Evolutionary conservation across 2,329 filamentous ascomycete genomes (phyloP).

Genomic region (Colletotrichum salicis): DNA sequence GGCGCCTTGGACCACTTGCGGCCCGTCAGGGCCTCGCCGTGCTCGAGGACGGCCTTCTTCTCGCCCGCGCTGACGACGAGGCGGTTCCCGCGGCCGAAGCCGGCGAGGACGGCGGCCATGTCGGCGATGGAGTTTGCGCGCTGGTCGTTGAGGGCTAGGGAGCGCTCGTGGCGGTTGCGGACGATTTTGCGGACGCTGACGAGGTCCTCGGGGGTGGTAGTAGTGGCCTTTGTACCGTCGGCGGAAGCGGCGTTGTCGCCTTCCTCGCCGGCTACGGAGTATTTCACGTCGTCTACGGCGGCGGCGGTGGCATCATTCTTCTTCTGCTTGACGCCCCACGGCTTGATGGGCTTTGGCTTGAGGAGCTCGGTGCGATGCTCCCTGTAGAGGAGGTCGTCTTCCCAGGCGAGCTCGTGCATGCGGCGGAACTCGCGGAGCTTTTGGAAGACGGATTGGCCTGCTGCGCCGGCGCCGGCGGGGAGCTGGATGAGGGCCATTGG

Average conservation of each 20-base stretch:
- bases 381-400: slow-evolving; percentile 52
- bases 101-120: slow-evolving; percentile 67
- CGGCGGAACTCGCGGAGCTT: slow-evolving; percentile 73
- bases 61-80: slow-evolving; percentile 45
- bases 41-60: slow-evolving; percentile 26
- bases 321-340: no score
- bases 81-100: slow-evolving; percentile 62
- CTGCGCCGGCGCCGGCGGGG: slow-evolving; percentile 58
- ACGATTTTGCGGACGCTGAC: slow-evolving; percentile 41
- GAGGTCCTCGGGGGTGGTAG: slow-evolving; percentile 34
- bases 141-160: slow-evolving; percentile 66
- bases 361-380: slow-evolving; percentile 39
- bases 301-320: no score
- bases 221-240: neutral
- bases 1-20: slow-evolving; percentile 29
- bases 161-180: slow-evolving; percentile 57
- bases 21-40: slow-evolving; percentile 12
- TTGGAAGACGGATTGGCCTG: slow-evolving; percentile 70
- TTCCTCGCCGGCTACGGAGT: neutral
- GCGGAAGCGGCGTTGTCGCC: neutral
- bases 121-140: slow-evolving; percentile 72
- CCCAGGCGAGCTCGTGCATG: slow-evolving; percentile 72
- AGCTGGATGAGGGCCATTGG: slow-evolving; percentile 71
- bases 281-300: no score
- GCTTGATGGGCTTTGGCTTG: neutral